Conservation (phyloP, 148 eudicot species). For the Silene uniflora region DNA sequence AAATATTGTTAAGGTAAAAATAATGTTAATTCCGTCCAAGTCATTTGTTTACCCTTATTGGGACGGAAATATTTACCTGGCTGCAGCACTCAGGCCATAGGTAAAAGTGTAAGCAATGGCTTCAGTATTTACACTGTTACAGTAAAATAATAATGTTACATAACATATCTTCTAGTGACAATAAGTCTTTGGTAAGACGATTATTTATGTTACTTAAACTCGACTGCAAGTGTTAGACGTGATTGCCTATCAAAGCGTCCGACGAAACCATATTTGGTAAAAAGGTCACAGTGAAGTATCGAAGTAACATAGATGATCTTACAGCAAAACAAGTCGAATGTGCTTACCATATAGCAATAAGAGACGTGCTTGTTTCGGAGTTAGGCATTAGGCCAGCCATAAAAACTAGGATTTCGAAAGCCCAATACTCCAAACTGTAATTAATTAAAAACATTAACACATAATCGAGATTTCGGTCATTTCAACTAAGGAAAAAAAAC, state of each 20-base stretch:
- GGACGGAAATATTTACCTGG: slow-evolving; percentile 42
- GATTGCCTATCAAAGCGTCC: no score
- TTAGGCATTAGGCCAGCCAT: slow-evolving; percentile 82
- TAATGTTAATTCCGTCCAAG: no score
- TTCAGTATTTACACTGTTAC: slow-evolving; percentile 69
- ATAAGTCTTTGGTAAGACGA: neutral
- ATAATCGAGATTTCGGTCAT: no score
- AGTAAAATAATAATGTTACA: neutral
- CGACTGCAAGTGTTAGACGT: neutral
- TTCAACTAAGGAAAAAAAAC: neutral
- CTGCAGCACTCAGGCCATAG: slow-evolving; percentile 76
- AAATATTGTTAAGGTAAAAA: no score
- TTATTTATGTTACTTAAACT: neutral
- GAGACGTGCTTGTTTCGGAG: slow-evolving; percentile 63
- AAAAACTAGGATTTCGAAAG: slow-evolving; percentile 77
- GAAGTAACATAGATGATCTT: neutral
- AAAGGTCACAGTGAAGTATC: neutral
- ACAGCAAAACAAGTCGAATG: neutral
- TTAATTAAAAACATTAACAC: neutral
- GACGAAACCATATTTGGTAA: neutral
- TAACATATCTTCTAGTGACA: neutral
- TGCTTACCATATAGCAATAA: slow-evolving; percentile 79
- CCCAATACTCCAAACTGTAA: slow-evolving; percentile 84
- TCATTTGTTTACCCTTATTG: no score
- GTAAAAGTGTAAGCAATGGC: slow-evolving; percentile 67